Evolutionary conservation across 768 basidiomycete genomes (phyloP).

Genomic region (Epithele typhae): DNA sequence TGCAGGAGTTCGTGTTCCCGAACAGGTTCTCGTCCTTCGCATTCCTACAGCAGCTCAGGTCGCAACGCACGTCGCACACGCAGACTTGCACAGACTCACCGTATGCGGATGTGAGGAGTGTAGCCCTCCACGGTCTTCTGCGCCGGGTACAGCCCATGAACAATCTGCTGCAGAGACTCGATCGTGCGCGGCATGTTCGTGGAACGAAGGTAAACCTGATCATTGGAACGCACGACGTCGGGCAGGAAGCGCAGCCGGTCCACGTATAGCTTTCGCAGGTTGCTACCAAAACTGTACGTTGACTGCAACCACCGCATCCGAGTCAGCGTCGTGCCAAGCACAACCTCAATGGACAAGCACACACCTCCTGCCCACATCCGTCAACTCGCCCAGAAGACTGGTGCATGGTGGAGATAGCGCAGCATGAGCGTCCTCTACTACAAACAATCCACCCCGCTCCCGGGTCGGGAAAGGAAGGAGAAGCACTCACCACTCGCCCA

Average conservation of each 20-base stretch:
- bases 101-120: slow-evolving; percentile 48
- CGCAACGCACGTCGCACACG: not conserved
- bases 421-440: not conserved
- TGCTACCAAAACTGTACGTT: slow-evolving; percentile 57
- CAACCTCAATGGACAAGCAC: slow-evolving; percentile 6
- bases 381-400: slow-evolving; percentile 69
- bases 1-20: slow-evolving; percentile 66
- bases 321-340: not conserved
- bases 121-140: slow-evolving; percentile 40
- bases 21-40: slow-evolving; percentile 66
- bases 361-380: slow-evolving; percentile 67
- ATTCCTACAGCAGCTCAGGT: slow-evolving; percentile 40
- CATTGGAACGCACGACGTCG: slow-evolving; percentile 38
- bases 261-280: slow-evolving; percentile 60
- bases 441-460: too few relatives aligned
- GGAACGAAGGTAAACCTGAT: slow-evolving; percentile 61
- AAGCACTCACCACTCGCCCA: slow-evolving; percentile 58
- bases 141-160: slow-evolving; percentile 68
- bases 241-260: slow-evolving; percentile 69
- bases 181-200: slow-evolving; percentile 78
- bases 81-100: slow-evolving; percentile 35
- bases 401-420: not conserved
- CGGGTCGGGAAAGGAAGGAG: not conserved
- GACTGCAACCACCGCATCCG: slow-evolving; percentile 37
- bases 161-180: slow-evolving; percentile 68